Percentiles rank a stretch among this genome's conserved stretches.
Evolutionary conservation across 345 rosid genomes (phyloP).

Genomic region (Microcos paniculata): DNA sequence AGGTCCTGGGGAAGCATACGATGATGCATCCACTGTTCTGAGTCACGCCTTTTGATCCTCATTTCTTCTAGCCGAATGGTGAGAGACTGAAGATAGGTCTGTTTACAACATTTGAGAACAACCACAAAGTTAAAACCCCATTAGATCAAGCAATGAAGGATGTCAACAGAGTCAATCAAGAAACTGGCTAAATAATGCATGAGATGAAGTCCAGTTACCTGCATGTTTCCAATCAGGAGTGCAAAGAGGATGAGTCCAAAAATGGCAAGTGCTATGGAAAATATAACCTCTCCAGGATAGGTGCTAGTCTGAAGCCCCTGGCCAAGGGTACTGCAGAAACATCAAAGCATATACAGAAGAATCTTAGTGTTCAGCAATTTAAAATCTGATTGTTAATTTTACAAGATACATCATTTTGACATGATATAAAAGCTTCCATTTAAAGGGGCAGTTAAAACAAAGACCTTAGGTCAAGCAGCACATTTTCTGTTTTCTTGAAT

Average conservation of each 20-base stretch:
- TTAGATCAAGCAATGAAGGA: not conserved
- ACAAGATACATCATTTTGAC: not conserved
- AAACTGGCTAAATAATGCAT: not conserved
- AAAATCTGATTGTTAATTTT: not conserved
- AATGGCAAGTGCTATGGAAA: slow-evolving; percentile 81
- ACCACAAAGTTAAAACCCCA: slow-evolving; percentile 2
- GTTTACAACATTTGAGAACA: slow-evolving; percentile 27
- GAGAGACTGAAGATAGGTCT: slow-evolving; percentile 97
- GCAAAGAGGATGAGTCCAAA: slow-evolving; percentile 94
- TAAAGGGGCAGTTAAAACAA: not conserved
- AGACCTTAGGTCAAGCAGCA: not conserved
- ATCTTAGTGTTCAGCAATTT: not conserved
- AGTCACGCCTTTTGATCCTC: slow-evolving; percentile 97
- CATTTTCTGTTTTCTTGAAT: not conserved
- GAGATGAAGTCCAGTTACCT: slow-evolving; percentile 42
- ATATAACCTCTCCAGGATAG: slow-evolving; percentile 77
- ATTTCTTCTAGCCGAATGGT: slow-evolving; percentile 96
- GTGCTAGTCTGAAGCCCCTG: slow-evolving; percentile 96
- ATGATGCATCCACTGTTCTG: slow-evolving; percentile 99
- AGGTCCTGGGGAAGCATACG: slow-evolving; percentile 89
- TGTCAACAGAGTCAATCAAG: slow-evolving; percentile 7
- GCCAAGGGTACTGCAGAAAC: slow-evolving; percentile 78
- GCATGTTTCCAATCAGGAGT: slow-evolving; percentile 97
- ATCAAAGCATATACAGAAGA: slow-evolving; percentile 18
- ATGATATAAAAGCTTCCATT: not conserved